Evolutionary conservation across 2,329 filamentous ascomycete genomes (phyloP).

Genomic region (Dactylonectria estremocensis): DNA sequence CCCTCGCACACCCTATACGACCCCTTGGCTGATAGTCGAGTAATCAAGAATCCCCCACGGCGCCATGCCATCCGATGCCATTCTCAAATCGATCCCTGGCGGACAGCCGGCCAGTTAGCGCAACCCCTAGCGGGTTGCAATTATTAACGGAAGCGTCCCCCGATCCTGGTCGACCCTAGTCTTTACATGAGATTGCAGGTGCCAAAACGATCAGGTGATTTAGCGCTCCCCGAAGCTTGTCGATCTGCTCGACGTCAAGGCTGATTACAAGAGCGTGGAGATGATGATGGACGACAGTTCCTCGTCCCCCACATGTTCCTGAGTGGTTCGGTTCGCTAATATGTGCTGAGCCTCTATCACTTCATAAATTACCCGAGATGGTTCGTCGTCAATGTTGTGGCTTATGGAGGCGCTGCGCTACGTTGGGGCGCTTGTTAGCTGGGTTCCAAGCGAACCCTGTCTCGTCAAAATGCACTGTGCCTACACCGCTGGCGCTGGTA

Average conservation of each 20-base stretch:
- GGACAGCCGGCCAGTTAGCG: constrained; percentile 39
- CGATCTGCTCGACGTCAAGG: constrained; percentile 28
- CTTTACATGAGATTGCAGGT: constrained; percentile 39
- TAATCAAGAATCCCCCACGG: constrained; percentile 28
- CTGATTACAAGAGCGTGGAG: constrained; percentile 24
- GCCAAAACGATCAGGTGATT: constrained; percentile 49
- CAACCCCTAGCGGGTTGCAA: constrained; percentile 44
- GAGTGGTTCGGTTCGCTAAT: constrained; percentile 5
- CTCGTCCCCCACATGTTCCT: constrained; percentile 24
- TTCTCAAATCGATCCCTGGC: constrained; percentile 37
- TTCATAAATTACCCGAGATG: constrained; percentile 13
- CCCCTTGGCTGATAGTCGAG: constrained; percentile 24
- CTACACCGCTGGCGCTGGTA: constrained; percentile 32
- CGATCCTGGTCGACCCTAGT: constrained; percentile 48
- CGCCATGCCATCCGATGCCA: constrained; percentile 33
- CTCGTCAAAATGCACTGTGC: constrained; percentile 14
- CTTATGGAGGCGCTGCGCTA: constrained; percentile 22
- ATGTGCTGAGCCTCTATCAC: constrained; percentile 10
- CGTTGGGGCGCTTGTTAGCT: constrained; percentile 26
- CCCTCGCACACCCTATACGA: constrained; percentile 8
- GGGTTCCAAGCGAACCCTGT: constrained; percentile 21
- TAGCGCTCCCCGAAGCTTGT: constrained; percentile 36
- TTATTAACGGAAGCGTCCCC: constrained; percentile 45
- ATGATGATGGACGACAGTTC: constrained; percentile 5
- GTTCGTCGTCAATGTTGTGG: constrained; percentile 1